Percentiles rank a stretch among this genome's conserved stretches.
Evolutionary conservation across 108 stramenopile genomes (phyloP).

Genomic region (Chaetoceros muelleri): DNA sequence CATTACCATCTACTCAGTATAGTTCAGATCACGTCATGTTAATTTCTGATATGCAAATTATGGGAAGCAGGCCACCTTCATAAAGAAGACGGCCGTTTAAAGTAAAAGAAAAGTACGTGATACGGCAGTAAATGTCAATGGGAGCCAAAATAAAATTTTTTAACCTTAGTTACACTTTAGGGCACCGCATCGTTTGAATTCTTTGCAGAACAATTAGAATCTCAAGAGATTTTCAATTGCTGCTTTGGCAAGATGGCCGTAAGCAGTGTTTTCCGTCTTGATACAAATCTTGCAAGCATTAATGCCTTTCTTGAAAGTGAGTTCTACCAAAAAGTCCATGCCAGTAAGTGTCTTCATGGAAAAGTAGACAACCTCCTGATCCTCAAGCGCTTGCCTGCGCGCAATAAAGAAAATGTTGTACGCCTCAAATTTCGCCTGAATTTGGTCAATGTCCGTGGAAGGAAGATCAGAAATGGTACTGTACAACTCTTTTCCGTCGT

Average conservation of each 20-base stretch:
- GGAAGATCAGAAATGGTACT: slow-evolving; percentile 61
- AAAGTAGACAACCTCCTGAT: slow-evolving; percentile 90
- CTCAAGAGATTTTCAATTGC: slow-evolving; percentile 74
- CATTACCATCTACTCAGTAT: slow-evolving; percentile 89
- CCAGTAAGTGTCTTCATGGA: slow-evolving; percentile 66
- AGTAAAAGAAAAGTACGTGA: neutral
- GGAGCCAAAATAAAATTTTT: no score
- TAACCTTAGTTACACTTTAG: no score
- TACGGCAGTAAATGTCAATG: no score
- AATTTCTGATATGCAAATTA: slow-evolving; percentile 89
- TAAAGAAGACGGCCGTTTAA: neutral
- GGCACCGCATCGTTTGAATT: no score
- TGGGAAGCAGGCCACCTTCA: slow-evolving; percentile 22
- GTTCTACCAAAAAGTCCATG: slow-evolving; percentile 79
- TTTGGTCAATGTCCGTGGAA: slow-evolving; percentile 66
- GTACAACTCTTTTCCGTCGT: slow-evolving; percentile 84
- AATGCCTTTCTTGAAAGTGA: slow-evolving; percentile 90
- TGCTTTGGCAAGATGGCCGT: slow-evolving; percentile 61
- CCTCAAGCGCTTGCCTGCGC: slow-evolving; percentile 82
- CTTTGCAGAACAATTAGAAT: slow-evolving; percentile 10
- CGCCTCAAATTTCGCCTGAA: slow-evolving; percentile 63
- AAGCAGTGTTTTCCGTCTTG: slow-evolving; percentile 66
- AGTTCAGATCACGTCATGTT: slow-evolving; percentile 95
- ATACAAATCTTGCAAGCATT: slow-evolving; percentile 89
- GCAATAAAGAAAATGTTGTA: slow-evolving; percentile 85